Base-by-base conservation (phyloP, 2,329 filamentous ascomycete genomes). In the Penicillium freii region DNA sequence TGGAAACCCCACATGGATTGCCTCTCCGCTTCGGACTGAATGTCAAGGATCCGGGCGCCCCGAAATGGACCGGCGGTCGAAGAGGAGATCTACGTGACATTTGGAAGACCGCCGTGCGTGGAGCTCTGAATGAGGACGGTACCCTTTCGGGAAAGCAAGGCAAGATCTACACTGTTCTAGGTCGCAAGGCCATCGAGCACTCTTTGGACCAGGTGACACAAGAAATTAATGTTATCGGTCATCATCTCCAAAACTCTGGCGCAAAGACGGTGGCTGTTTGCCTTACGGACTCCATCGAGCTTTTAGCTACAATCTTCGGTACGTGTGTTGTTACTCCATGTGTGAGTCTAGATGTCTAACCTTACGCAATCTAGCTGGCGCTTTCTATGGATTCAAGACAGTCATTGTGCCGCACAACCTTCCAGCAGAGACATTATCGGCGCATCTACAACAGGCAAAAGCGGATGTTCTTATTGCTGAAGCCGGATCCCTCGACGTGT, bases 21-120 rank as follows among this genome's bases (percentile, higher is more conserved):
- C 87, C 89, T 9, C 82, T 96, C 43, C 88, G 88, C 65, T 78
- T 82, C 38, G 91, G 92, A 5, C 80, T 96, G 47, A 91, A 90
- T 64, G 89, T 97, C 56, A 93, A 91, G 77, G 89, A 92, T 54
- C 78, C 87, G 0, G 89, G 87, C 43, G 85, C 88, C 45, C 88
- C 90, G 46, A 91, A 91, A 76, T 97, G 92, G 90, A 83, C 88
- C 10, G 80, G 83, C 56, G 93, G 93, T 48, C 87, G 89, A 55
- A 87, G 96, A 73, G 94, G 94, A 44, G 93, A 99, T 68, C 79
- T 99, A 63, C 84, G 93, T 54, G 93, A 99, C 75, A 81, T 99
- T 56, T 99, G 94, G 94, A 85, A 87, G 62, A 84, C 84, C 69
- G 89, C 86, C 42, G 81, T 87, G 10, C 81, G 80, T 54, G 91